Base-by-base conservation (phyloP, 2,329 filamentous ascomycete genomes). In the Capronia americana region DNA sequence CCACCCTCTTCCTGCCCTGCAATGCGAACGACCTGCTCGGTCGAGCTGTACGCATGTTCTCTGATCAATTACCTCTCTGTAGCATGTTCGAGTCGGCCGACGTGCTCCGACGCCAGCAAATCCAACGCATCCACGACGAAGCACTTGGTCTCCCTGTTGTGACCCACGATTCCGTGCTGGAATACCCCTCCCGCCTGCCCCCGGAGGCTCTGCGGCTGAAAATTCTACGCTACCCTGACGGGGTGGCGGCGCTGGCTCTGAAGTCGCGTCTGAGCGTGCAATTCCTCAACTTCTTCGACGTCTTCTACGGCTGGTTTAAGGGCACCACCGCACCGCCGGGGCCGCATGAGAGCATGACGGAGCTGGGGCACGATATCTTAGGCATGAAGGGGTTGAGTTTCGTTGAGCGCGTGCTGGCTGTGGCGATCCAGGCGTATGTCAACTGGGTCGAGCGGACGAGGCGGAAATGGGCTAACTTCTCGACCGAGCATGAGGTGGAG, bases 11-110 rank as follows among this genome's bases (percentile, higher is more conserved):
- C 2, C 14, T 3, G 5, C 5, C 7, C 14, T n/a, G 38, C 6
- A 44, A 10, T 7, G 38, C 17, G 5, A 44, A n/a, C 4, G 1
- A 41, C 5, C 38, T n/a, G 5, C 51, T 32, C 28, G 14, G 6
- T 55, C 26, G 28, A 14, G 38, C 38, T 34, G 2, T 55, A 23
- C 34, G 11, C 24, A 11, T 28, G 10, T n/a, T 55, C 10, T 4
- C 48, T 61, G 44, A 53, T 34, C 20, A 8, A 17, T 8, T 26
- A 14, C 44, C 41, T 48, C 14, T 4, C 23, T 4, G 5, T 28
- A 61, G 58, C 11, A 63, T 57, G 50, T 57, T 63, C 26, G 51
- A 63, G 32, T 57, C 51, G 6, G 61, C 61, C 23, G 53, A 41
- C n/a, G 61, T 63, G n/a, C 24, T 63, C 20, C 51, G 34, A 8